phyloP scores from a whole-genome alignment of 1,284 basidiomycete genomes.

The Leccinum solheimii region DNA sequence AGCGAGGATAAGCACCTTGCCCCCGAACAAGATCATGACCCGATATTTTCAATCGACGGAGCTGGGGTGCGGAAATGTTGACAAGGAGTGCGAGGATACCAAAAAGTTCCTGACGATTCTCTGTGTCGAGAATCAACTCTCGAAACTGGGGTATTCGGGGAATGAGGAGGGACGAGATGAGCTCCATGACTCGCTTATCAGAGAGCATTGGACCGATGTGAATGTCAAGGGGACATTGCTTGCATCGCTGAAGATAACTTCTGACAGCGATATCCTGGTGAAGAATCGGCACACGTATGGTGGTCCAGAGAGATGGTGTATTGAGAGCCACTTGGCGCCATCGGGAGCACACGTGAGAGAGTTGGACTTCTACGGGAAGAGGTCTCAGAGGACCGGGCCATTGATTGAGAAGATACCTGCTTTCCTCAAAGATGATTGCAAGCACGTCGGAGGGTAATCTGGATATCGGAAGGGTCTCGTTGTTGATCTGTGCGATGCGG shows the following conservation, averaged over 20 bases:
- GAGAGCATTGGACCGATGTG: constrained; percentile 33
- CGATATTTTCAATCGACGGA: constrained; percentile 33
- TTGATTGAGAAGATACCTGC: constrained; percentile 29
- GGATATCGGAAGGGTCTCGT: constrained; percentile 33
- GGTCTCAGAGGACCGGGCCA: constrained; percentile 33
- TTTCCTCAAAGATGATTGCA: constrained; percentile 36
- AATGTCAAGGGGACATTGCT: constrained; percentile 33
- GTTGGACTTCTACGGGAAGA: constrained; percentile 35
- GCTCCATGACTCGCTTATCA: constrained; percentile 27
- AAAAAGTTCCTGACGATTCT: constrained; percentile 34
- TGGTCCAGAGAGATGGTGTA: constrained; percentile 35
- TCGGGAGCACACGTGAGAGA: constrained; percentile 33
- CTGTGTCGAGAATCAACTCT: constrained; percentile 33
- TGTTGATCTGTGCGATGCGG: constrained; percentile 35
- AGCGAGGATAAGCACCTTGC: constrained; percentile 31
- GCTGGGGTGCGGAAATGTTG: constrained; percentile 27
- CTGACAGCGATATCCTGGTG: constrained; percentile 32
- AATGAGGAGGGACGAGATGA: constrained; percentile 29
- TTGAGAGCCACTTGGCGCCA: constrained; percentile 36
- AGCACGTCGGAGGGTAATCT: constrained; percentile 34
- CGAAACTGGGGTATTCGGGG: constrained; percentile 35
- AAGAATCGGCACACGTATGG: constrained; percentile 36
- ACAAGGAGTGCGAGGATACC: constrained; percentile 24
- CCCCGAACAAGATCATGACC: constrained; percentile 27
- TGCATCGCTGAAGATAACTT: constrained; percentile 32